Evolutionary conservation across 2,329 filamentous ascomycete genomes (phyloP), one percentile per base, ranked within the genome.

Genomic region (Venturia oleaginea): DNA sequence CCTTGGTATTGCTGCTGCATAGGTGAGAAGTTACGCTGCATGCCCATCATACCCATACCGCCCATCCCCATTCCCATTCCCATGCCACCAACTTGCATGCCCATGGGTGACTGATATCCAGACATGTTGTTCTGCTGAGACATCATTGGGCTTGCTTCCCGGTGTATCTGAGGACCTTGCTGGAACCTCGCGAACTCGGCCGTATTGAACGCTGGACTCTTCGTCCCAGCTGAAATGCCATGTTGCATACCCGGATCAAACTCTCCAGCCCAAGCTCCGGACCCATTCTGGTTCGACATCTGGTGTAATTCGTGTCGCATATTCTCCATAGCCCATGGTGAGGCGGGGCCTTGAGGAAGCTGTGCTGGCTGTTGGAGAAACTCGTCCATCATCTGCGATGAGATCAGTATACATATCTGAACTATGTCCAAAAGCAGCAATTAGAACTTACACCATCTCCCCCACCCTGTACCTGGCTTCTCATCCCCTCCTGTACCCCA

Each of bases 131-230:
- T 67, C 42, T 73, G 72, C 1, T 72, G 69, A 40, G 69, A 71
- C 42, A 78, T 79, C 55, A 78, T 77, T 69, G 80, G 88, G 78
- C 83, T 91, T 73, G 76, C 85, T 74, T 78, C 84, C 84, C 71
- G 76, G 84, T 72, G 78, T 75, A 13, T 78, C 79, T 67, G 83
- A 83, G 67, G 84, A 82, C 68, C 84, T 72, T 92, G 88, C 72
- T 92, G 89, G 75, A 96, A 97, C 67, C 87, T 86, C 59, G 90
- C 86, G 75, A 96, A 97, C 69, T 97, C 94, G 57, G 91, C 88
- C 32, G 92, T 81, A 67, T 81, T 89, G 76, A 97, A 96, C 66
- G 77, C 79, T 82, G 85, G 77, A 87, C 83, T 89, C 7, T 84
- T 82, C 67, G 89, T 80, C 75, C 92, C 89, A 87, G 92, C 87